Base-by-base conservation (phyloP, 805 yeast species). In the Candida silvicultrix region DNA sequence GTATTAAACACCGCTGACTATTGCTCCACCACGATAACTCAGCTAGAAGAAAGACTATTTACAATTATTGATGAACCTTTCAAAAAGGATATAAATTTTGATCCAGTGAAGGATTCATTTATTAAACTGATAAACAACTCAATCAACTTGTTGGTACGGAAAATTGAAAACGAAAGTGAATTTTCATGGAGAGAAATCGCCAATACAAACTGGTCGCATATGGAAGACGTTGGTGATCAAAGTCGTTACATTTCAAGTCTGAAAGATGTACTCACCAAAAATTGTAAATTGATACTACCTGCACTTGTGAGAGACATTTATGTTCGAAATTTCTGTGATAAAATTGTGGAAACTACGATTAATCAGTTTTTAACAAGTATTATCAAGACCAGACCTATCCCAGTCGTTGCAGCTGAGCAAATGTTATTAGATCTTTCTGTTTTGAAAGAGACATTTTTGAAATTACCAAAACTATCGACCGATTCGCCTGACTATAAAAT, bases 1-100 rank as follows among this genome's bases (percentile, higher is more conserved):
- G 75, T 89, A 10, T 66, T 92, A 32, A 88, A 89, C 54, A 92
- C 99, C 0, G 89, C 96, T 1, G 96, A 92, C 60, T 94, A 90
- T 62, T 83, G 96, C 48, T 77, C 87, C 16, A 71, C 79, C 11
- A 94, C 96, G 3, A 78, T 83, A 2, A 74, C 74, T 12, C 97
- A 94, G 59, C 66, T 94, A 40, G 89, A 82, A 54, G 85, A 83
- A 22, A 78, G 78, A 54, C 64, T 80, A 15, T 48, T 62, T 59
- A 69, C 69, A 40, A 55, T 73, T 63, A 65, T 75, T 31, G 60
- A 67, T 64, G 55, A 70, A 62, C 52, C 69, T 12, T 67, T 64
- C 19, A 69, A 67, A 47, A 58, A 81, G n/a, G 61, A 67, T 15
- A 58, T 68, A 15, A 60, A 67, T 38, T 83, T 89, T 54, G 85